Percentiles rank a stretch among this genome's conserved stretches.
Evolutionary conservation across 345 rosid genomes (phyloP).

Genomic region (Eucalyptus marginata): DNA sequence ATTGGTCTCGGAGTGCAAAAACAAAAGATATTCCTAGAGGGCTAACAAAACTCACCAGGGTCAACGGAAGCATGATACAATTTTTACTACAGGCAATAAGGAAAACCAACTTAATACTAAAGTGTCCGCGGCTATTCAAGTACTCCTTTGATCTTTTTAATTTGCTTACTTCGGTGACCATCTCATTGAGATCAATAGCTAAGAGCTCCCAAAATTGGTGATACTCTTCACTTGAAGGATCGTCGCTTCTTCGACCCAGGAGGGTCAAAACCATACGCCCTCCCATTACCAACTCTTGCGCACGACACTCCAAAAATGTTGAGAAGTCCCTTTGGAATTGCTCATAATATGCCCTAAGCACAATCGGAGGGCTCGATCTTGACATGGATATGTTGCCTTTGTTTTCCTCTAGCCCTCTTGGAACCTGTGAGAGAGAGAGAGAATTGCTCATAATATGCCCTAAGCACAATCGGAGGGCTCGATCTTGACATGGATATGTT

Average conservation of each 20-base stretch:
- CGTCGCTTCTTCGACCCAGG: constrained; percentile 11
- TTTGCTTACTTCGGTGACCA: constrained; percentile 18
- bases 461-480: constrained; percentile 14
- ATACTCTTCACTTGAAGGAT: constrained; percentile 5
- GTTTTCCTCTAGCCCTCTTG: constrained; percentile 21
- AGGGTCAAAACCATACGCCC: constrained; percentile 32
- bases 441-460: constrained; percentile 25
- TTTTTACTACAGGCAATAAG: background rate
- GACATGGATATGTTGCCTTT: constrained; percentile 34
- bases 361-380: constrained; percentile 17
- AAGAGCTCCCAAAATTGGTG: constrained; percentile 3
- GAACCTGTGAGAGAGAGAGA: constrained; percentile 16
- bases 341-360: constrained; percentile 17
- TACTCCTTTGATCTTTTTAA: background rate
- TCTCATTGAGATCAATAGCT: constrained; percentile 10
- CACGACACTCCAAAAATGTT: constrained; percentile 16
- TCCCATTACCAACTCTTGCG: constrained; percentile 20
- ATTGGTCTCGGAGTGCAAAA: background rate
- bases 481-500: background rate
- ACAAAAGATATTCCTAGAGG: background rate
- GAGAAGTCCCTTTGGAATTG: constrained; percentile 45
- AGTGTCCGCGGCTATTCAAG: background rate
- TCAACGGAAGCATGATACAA: background rate
- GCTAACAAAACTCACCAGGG: background rate
- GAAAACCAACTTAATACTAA: background rate